Conservation (phyloP, 305 asterid species). For the Solanum aculeatissimum region DNA sequence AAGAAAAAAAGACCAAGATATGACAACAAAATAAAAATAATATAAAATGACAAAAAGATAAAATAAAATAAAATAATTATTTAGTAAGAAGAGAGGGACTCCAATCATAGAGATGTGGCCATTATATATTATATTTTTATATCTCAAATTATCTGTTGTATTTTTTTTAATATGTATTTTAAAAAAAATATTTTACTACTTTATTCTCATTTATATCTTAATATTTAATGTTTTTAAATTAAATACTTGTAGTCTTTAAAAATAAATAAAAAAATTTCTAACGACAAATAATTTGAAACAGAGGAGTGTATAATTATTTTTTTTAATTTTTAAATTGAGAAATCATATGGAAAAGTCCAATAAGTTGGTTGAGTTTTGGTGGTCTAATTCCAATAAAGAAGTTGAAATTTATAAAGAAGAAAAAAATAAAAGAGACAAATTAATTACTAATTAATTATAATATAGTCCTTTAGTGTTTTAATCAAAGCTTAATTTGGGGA, state of each 20-base stretch:
- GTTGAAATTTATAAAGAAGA: background rate
- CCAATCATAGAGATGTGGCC: background rate
- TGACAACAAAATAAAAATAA: background rate
- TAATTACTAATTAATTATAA: too few relatives aligned
- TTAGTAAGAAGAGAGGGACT: background rate
- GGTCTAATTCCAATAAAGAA: conserved; percentile 6
- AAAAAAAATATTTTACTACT: too few relatives aligned
- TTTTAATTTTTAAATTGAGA: background rate
- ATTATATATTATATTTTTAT: background rate
- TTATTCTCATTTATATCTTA: too few relatives aligned
- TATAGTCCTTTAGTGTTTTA: background rate
- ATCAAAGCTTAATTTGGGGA: conserved; percentile 26
- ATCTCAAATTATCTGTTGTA: too few relatives aligned
- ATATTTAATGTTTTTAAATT: too few relatives aligned
- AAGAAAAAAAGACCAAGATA: background rate
- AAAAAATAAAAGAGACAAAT: background rate
- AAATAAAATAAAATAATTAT: background rate
- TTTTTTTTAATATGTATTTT: too few relatives aligned
- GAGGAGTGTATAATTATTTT: too few relatives aligned
- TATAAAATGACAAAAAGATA: background rate
- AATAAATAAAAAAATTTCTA: background rate
- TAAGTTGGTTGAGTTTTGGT: conserved; percentile 12
- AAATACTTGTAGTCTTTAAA: too few relatives aligned
- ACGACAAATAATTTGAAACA: background rate
- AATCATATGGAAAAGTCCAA: background rate